A percentile compares a stretch with the other conserved stretches of the same genome.
These are phyloP conservation scores for Straminergon stramineum DNA, from an alignment of 225 moss, liverwort and hornwort genomes.

Conservation along the genomic window DNA sequence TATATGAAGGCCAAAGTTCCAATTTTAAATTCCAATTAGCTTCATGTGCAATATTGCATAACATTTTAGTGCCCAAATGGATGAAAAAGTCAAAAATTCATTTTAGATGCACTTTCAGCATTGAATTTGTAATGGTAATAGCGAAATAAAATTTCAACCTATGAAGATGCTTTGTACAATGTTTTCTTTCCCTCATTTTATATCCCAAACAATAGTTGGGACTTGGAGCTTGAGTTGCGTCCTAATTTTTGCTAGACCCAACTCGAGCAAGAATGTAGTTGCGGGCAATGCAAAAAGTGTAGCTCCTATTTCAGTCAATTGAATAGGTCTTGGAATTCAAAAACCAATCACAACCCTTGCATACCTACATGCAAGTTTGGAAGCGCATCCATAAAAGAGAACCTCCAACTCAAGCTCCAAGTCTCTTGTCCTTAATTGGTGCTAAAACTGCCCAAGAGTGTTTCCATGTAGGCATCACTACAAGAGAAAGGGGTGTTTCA, in stretches of 20 bases:
- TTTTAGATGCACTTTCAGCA: not conserved
- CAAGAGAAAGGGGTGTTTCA: too few species aligned
- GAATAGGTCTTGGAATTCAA: not conserved
- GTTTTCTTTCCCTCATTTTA: not conserved
- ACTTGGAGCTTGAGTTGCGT: accelerated
- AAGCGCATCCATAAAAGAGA: accelerated
- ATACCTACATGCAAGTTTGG: not conserved
- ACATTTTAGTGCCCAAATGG: too few species aligned
- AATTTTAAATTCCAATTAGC: not conserved
- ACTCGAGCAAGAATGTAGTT: accelerated
- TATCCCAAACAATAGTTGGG: not conserved
- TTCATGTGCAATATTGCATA: not conserved
- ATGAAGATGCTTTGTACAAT: not conserved
- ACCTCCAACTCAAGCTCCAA: accelerated
- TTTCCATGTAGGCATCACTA: not conserved
- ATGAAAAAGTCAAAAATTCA: not conserved
- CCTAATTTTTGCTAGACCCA: not conserved
- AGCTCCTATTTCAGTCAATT: accelerated
- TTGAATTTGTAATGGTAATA: accelerated
- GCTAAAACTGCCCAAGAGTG: too few species aligned
- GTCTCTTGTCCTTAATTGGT: too few species aligned
- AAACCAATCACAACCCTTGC: not conserved
- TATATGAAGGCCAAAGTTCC: not conserved
- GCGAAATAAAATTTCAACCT: not conserved
- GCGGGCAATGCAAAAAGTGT: accelerated